Evolutionary conservation across 257 asterid species (phyloP).

Genomic region (Pogostemon cablin): DNA sequence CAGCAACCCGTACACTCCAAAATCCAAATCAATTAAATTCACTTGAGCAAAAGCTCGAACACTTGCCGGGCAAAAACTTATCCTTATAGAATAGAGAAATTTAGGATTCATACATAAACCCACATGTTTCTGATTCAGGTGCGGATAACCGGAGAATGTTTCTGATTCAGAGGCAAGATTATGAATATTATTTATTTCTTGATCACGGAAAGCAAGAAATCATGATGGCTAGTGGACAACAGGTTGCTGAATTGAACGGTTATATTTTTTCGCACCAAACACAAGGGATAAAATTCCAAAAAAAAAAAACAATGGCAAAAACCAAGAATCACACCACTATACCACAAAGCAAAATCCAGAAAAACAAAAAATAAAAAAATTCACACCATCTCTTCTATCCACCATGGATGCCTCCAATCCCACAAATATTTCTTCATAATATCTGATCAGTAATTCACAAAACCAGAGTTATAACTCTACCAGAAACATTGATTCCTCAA

Average conservation of each 20-base stretch:
- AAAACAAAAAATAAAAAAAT: background rate
- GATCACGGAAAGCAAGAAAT: constrained; percentile 40
- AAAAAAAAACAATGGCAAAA: background rate
- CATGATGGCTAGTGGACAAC: constrained; percentile 32
- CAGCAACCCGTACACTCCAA: background rate
- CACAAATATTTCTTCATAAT: constrained; percentile 37
- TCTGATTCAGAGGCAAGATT: constrained; percentile 6
- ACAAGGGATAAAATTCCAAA: constrained; percentile 25
- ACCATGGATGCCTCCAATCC: constrained; percentile 44
- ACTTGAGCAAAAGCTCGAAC: constrained; percentile 32
- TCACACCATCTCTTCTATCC: constrained; percentile 36
- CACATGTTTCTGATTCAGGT: constrained; percentile 31
- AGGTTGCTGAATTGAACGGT: constrained; percentile 33
- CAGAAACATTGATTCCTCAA: constrained; percentile 11
- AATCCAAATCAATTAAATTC: background rate
- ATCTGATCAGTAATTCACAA: constrained; percentile 3
- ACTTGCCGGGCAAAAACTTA: constrained; percentile 24
- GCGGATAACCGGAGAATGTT: constrained; percentile 18
- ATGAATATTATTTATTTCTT: background rate
- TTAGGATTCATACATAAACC: constrained; percentile 34
- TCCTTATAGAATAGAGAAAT: constrained; percentile 20
- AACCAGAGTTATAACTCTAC: background rate
- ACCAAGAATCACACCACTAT: constrained; percentile 25
- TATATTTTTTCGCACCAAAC: constrained; percentile 32
- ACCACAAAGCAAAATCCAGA: too few relatives aligned